A percentile compares a stretch with the other conserved stretches of the same genome.
Evolutionary conservation across 129 eudicot species (phyloP).

Genomic region (Centrapalus pauciflorus): DNA sequence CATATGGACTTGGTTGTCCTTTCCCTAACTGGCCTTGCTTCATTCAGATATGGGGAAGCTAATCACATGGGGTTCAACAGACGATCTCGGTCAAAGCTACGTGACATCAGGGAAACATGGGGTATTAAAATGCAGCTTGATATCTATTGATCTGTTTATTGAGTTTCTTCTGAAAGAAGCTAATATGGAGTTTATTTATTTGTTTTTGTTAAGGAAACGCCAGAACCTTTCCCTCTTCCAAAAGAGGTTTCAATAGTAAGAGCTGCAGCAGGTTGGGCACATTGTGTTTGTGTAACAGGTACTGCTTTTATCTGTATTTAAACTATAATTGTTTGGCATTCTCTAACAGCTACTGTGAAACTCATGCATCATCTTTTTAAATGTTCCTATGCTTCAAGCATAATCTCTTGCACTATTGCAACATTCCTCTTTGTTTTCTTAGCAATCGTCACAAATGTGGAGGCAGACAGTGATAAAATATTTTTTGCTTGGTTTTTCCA

Average conservation of each 20-base stretch:
- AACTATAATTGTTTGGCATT: neutral
- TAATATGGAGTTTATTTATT: slow-evolving; percentile 26
- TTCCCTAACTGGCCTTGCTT: slow-evolving; percentile 1
- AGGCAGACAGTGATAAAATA: neutral
- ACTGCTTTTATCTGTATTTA: slow-evolving; percentile 3
- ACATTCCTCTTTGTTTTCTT: neutral
- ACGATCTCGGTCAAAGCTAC: slow-evolving; percentile 96
- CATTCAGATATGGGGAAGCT: slow-evolving; percentile 80
- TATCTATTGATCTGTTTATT: neutral
- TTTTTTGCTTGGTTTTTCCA: too few species aligned
- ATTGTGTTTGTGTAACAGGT: slow-evolving; percentile 91
- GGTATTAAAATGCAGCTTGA: slow-evolving; percentile 42
- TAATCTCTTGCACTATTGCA: neutral
- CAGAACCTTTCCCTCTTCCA: slow-evolving; percentile 97
- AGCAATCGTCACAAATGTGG: neutral
- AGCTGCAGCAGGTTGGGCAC: slow-evolving; percentile 99
- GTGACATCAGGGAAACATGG: slow-evolving; percentile 98
- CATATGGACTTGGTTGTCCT: neutral
- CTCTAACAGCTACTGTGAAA: neutral
- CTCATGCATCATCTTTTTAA: neutral
- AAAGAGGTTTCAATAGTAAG: slow-evolving; percentile 56
- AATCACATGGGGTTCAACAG: slow-evolving; percentile 98
- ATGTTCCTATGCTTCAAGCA: neutral
- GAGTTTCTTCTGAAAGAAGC: neutral
- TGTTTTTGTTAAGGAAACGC: slow-evolving; percentile 73